Evolutionary conservation across 2,329 filamentous ascomycete genomes (phyloP).

Genomic region (Xylaria sp.): DNA sequence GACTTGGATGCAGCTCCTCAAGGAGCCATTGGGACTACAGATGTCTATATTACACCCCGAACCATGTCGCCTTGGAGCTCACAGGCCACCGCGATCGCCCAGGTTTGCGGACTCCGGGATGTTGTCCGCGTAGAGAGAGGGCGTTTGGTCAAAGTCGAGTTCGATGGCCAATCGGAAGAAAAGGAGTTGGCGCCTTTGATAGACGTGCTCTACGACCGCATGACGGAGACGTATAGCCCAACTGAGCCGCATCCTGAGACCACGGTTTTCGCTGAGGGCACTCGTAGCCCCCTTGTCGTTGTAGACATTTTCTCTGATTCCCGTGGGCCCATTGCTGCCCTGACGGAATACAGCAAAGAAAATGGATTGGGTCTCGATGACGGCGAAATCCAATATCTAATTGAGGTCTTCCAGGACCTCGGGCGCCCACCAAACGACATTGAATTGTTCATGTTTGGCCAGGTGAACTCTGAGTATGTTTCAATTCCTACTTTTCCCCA

Average conservation of each 20-base stretch:
- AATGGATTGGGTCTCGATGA: constrained; percentile 88
- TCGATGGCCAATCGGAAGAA: constrained; percentile 62
- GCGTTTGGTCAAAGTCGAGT: constrained; percentile 76
- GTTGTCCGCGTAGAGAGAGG: constrained; percentile 82
- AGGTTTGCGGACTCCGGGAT: constrained; percentile 84
- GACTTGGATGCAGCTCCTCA: constrained; percentile 49
- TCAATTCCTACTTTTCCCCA: not conserved
- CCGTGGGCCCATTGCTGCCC: constrained; percentile 73
- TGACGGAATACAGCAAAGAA: constrained; percentile 85
- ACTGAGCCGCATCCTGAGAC: constrained; percentile 73
- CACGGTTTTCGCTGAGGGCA: constrained; percentile 79
- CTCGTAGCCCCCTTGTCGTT: constrained; percentile 72
- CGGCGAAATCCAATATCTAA: constrained; percentile 91
- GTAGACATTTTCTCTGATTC: constrained; percentile 78
- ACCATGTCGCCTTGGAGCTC: constrained; percentile 98
- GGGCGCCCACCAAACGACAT: constrained; percentile 78
- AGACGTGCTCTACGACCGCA: constrained; percentile 87
- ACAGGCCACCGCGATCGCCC: constrained; percentile 82
- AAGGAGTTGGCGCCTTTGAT: constrained; percentile 65
- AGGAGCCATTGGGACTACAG: constrained; percentile 55
- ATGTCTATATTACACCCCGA: constrained; percentile 81
- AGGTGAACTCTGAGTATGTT: constrained; percentile 94
- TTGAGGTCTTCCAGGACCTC: constrained; percentile 80
- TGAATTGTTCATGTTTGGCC: constrained; percentile 98
- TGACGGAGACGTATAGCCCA: constrained; percentile 86